Conservation (phyloP, 1,139 yeast genomes). For the Saccharomycopsis hybrid region DNA sequence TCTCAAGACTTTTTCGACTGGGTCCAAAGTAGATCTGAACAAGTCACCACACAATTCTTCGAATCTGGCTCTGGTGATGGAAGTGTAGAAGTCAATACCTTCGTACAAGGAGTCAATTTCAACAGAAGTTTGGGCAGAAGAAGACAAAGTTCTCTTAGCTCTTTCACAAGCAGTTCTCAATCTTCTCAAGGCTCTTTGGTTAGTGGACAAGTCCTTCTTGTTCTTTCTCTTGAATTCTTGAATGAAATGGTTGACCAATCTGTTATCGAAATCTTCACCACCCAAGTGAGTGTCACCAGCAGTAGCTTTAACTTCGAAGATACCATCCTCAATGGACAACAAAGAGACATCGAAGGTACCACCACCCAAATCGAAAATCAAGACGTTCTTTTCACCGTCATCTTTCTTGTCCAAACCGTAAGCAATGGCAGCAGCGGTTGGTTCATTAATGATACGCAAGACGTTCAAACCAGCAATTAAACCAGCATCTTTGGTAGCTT, state of each 20-base stretch:
- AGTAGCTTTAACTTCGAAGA: conserved; percentile 93
- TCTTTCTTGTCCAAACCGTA: conserved; percentile 91
- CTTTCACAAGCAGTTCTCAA: conserved; percentile 89
- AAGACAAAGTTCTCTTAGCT: conserved; percentile 53
- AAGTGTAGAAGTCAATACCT: conserved; percentile 77
- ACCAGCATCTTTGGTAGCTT: conserved; percentile 98
- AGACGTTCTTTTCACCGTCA: conserved; percentile 73
- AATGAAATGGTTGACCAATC: conserved; percentile 71
- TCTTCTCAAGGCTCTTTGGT: conserved; percentile 83
- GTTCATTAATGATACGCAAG: conserved; percentile 95
- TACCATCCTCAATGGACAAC: conserved; percentile 90
- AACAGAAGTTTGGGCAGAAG: conserved; percentile 79
- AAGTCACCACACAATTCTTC: conserved; percentile 80
- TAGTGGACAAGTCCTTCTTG: conserved; percentile 65
- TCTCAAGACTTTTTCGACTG: conserved; percentile 80
- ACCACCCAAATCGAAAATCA: conserved; percentile 95
- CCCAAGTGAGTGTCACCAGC: conserved; percentile 99
- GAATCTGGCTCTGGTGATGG: conserved; percentile 86
- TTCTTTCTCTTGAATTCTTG: conserved; percentile 82
- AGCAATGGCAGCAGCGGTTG: conserved; percentile 97
- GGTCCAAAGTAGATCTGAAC: conserved; percentile 80
- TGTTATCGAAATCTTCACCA: conserved; percentile 91
- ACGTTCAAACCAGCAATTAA: conserved; percentile 94
- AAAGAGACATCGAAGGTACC: conserved; percentile 97
- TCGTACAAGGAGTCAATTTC: conserved; percentile 78